These are phyloP conservation scores for Hypseocharis bilobata DNA, from an alignment of 441 rosid species.

Conservation along the genomic window DNA sequence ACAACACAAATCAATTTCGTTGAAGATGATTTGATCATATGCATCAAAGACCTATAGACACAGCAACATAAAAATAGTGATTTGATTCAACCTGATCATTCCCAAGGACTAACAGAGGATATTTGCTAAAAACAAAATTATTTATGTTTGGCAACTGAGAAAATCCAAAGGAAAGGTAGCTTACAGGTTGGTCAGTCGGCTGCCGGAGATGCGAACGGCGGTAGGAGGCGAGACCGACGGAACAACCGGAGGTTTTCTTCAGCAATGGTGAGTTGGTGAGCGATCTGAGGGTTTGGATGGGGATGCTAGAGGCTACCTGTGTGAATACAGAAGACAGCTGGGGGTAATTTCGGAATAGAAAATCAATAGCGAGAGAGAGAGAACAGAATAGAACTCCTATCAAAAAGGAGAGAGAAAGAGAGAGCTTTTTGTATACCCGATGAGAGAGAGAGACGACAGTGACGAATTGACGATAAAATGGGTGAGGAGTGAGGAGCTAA, in stretches of 20 bases:
- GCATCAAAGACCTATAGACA: neutral
- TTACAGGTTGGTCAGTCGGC: neutral
- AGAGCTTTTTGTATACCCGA: too few species aligned
- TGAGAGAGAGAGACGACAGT: too few species aligned
- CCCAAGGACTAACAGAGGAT: neutral
- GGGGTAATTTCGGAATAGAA: neutral
- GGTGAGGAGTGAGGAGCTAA: too few species aligned
- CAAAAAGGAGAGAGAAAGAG: neutral
- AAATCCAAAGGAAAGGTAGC: neutral
- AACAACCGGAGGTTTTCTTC: neutral
- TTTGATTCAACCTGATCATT: neutral
- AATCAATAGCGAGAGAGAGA: neutral
- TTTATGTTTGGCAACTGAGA: neutral
- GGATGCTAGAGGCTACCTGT: neutral
- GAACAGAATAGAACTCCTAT: neutral
- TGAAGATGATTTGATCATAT: neutral
- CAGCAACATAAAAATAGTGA: neutral
- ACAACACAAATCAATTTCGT: neutral
- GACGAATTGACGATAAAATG: too few species aligned
- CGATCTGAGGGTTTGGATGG: neutral
- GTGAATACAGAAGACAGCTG: neutral
- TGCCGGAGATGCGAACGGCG: too few species aligned
- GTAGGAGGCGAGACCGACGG: neutral
- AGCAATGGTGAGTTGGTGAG: slow-evolving; percentile 3
- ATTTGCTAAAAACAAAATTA: neutral